Conservation (phyloP, 164 flowering plant species). For the Santalum album region DNA sequence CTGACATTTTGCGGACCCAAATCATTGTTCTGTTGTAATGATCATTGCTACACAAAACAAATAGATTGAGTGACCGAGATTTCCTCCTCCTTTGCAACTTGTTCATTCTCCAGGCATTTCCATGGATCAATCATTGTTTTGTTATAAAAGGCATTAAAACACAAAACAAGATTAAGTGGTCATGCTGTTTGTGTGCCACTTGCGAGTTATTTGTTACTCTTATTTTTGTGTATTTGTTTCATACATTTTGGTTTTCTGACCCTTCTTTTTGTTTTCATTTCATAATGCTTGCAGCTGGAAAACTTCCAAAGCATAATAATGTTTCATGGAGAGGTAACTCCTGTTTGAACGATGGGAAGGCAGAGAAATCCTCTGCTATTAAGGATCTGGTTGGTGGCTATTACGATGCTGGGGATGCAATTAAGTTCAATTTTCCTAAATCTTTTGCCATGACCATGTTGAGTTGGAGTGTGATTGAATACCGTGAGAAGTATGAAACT, state of each 20-base stretch:
- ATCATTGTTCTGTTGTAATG: too few species aligned
- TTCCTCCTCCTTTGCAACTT: too few species aligned
- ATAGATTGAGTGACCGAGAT: too few species aligned
- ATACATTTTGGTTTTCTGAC: background rate
- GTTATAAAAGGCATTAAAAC: background rate
- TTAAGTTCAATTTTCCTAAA: conserved; percentile 83
- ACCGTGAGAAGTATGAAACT: conserved; percentile 81
- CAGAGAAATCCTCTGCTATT: conserved; percentile 21
- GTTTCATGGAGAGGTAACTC: conserved; percentile 88
- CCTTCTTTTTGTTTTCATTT: background rate
- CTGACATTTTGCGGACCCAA: too few species aligned
- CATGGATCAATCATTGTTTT: too few species aligned
- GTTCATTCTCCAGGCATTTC: too few species aligned
- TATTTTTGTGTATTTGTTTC: background rate
- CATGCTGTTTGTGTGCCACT: too few species aligned
- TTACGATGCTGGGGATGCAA: conserved; percentile 95
- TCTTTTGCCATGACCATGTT: conserved; percentile 89
- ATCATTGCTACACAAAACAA: too few species aligned
- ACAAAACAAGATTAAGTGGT: too few species aligned
- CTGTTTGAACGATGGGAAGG: conserved; percentile 58
- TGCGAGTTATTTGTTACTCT: too few species aligned
- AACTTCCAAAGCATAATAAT: conserved; percentile 78
- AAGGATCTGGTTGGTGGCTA: conserved; percentile 84
- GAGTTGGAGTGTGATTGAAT: conserved; percentile 95
- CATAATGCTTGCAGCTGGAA: conserved; percentile 53